phyloP scores from a whole-genome alignment of 108 stramenopile genomes.

The Skeletonema grethae region DNA sequence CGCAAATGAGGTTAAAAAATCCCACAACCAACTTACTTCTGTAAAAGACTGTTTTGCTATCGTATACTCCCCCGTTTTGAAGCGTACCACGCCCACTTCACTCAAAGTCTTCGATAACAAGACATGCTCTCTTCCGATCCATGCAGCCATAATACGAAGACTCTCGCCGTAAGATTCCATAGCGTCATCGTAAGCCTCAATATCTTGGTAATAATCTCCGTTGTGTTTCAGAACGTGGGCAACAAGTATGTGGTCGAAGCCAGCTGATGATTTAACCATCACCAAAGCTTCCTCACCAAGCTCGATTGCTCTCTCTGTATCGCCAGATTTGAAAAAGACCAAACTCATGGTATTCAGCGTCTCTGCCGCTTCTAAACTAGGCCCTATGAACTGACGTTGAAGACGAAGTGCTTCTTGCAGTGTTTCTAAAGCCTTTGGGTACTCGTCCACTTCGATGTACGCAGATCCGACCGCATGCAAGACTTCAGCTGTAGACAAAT shows the following conservation, averaged over 20 bases:
- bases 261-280: conserved; percentile 26
- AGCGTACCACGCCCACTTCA: conserved; percentile 47
- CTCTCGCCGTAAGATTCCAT: conserved; percentile 47
- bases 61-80: conserved; percentile 46
- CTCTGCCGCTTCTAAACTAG: conserved; percentile 45
- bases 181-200: conserved; percentile 37
- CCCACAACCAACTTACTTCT: conserved; percentile 26
- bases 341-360: conserved; percentile 35
- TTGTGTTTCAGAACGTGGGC: conserved; percentile 42
- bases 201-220: conserved; percentile 42
- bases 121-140: conserved; percentile 43
- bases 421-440: conserved; percentile 31
- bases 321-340: conserved; percentile 43
- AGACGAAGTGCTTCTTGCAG: conserved; percentile 41
- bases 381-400: conserved; percentile 13
- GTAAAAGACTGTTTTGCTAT: conserved; percentile 45
- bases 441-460: conserved; percentile 36
- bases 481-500: conserved; percentile 37
- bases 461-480: conserved; percentile 40
- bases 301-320: conserved; percentile 38
- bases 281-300: conserved; percentile 40
- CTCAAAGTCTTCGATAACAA: conserved; percentile 45
- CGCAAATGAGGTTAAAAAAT: not conserved
- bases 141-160: conserved; percentile 41
- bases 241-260: conserved; percentile 44